Base-by-base conservation (phyloP, 2,329 filamentous ascomycete genomes). In the Dactylonectria estremocensis region DNA sequence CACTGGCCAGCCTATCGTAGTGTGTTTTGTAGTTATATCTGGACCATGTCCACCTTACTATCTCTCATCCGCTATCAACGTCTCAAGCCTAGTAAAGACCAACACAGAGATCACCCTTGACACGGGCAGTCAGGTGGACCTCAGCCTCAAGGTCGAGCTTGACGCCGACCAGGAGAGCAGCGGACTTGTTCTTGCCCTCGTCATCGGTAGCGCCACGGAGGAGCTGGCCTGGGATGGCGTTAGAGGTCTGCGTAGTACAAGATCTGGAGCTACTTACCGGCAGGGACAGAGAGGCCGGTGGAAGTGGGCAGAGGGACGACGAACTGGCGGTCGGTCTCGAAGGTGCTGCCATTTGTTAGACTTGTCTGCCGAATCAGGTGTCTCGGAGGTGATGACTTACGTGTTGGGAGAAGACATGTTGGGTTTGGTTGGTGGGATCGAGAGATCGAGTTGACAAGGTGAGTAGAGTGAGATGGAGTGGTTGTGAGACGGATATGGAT, bases 131-230 rank as follows among this genome's bases (percentile, higher is more conserved):
- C 69, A 90, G 78, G 76, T 91, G 88, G 48, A 90, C 86, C 76
- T 90, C 88, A 10, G 88, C 88, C 77, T 91, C 88, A 20, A 90
- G 79, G 74, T 91, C 89, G 40, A 91, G 82, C 82, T 91, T 90
- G 81, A 90, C 89, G 63, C 88, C 88, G 33, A 91, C 83, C 72
- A 90, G 83, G 50, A 90, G 81, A 2, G 87, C 88, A 3, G 89
- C 87, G 40, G 86, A 79, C 78, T 88, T 90, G 65, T 87, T 81
- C 73, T 88, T 86, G 68, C 89, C 88, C 60, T 89, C 80, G 43
- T 87, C 85, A 67, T 89, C 87, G 35, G 85, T 84, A 10, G 88
- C 83, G 7, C 88, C 88, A 77, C 85, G 86, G 69, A 90, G 84
- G 43, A 90, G 84, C 71, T 84, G 82, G 61, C 87, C 86, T 87